Evolutionary conservation across 208 protist genomes (phyloP).

Genomic region (Giardia duodenalis): DNA sequence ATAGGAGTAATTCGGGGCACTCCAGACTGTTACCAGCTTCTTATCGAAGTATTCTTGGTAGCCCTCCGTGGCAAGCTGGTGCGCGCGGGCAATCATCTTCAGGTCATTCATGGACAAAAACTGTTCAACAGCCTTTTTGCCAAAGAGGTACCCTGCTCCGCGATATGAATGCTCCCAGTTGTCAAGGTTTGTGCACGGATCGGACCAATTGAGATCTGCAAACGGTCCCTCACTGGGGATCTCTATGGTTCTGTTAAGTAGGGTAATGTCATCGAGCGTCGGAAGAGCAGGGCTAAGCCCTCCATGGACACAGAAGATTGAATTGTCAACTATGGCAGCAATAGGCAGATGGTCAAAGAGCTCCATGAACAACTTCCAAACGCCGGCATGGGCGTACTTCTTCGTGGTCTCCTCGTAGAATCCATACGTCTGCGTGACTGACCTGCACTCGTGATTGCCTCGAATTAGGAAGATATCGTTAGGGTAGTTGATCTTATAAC

Average conservation of each 20-base stretch:
- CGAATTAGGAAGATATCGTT: constrained; percentile 34
- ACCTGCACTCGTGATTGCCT: constrained; percentile 43
- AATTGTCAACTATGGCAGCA: constrained; percentile 45
- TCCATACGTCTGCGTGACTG: constrained; percentile 52
- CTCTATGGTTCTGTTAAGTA: constrained; percentile 38
- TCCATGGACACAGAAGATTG: constrained; percentile 74
- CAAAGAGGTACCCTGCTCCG: constrained; percentile 40
- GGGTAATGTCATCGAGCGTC: constrained; percentile 57
- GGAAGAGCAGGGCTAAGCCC: constrained; percentile 73
- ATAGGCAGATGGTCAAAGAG: constrained; percentile 62
- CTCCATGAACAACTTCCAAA: constrained; percentile 58
- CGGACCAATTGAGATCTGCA: constrained; percentile 35
- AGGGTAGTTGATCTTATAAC: constrained; percentile 36
- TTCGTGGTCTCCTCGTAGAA: constrained; percentile 71
- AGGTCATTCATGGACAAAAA: constrained; percentile 38
- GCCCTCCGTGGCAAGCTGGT: constrained; percentile 36
- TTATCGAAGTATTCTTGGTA: constrained; percentile 38
- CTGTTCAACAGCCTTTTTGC: neutral
- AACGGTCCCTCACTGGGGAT: constrained; percentile 5
- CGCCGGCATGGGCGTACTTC: constrained; percentile 64
- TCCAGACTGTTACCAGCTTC: constrained; percentile 44
- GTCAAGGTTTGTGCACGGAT: neutral
- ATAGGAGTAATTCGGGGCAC: constrained; percentile 47
- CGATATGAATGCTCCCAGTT: neutral
- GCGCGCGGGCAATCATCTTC: constrained; percentile 29